Evolutionary conservation across 1,284 basidiomycete species (phyloP), one percentile per base, ranked within the genome.

Genomic region (Apiotrichum laibachii): DNA sequence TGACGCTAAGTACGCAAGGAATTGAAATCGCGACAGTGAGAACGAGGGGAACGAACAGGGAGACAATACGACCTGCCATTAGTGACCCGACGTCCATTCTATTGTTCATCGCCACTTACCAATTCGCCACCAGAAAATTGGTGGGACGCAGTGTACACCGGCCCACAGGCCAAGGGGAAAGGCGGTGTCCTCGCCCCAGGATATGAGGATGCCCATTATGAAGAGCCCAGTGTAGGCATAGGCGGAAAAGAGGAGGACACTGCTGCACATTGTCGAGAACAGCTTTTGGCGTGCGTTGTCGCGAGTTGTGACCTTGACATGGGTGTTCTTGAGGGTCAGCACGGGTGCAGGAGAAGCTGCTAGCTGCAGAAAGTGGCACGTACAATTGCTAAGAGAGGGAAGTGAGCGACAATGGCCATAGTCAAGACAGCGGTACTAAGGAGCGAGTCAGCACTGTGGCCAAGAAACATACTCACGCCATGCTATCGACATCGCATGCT

Each of bases 281-380:
- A 50, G 35, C 35, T 40, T 39, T 8, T 21, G 11, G 2, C 21
- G 35, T 19, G 49, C 35, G 49, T 40, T 37, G 35, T 50, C 49
- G 35, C 49, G 49, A 11, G 49, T 50, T 16, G 49, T 50, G 5
- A 50, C 49, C 34, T 50, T 50, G 22, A 50, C 16, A 35, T 50
- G 49, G 5, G 22, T 50, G 49, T 50, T 50, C 49, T 47, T n/a
- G 12, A 22, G 7, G 7, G 33, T 49, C 15, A 35, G 47, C n/a
- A 31, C 26, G 4, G 7, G 3, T 31, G 7, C 26, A 31, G 26
- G 3, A 31, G 26, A 31, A 37, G 37, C 37, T 37, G 37, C 37
- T 16, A 10, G 8, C 7, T 35, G 34, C 34, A 35, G 8, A 8
- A 6, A 13, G 37, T 31, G 26, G 4, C 4, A 33, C 47, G 9